Conservation (phyloP, 2,329 filamentous ascomycete genomes). For the Fusarium palustre region DNA sequence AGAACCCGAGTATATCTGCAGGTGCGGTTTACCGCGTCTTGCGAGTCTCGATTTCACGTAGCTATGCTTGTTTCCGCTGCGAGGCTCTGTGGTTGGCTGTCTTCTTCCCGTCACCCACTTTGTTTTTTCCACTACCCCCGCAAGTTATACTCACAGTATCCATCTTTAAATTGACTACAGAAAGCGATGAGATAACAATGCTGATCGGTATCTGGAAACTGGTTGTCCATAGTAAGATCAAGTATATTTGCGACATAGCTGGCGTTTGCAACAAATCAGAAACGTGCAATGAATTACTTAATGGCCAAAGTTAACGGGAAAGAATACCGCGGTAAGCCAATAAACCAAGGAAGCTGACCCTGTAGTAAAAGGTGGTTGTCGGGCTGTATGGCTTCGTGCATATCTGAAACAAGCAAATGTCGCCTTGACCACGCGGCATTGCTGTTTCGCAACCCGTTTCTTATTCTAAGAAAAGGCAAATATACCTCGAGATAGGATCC, state of each 20-base stretch:
- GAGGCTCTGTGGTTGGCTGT: background rate
- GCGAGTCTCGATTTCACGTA: background rate
- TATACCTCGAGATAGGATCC: background rate
- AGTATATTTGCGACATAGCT: too few relatives aligned
- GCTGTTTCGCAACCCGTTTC: too few relatives aligned
- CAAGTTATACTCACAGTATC: background rate
- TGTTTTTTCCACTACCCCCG: background rate
- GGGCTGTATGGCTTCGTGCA: background rate
- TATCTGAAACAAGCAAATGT: background rate
- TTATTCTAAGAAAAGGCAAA: background rate
- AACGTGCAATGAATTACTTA: too few relatives aligned
- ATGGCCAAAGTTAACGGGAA: too few relatives aligned
- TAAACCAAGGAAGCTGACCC: rapidly evolving
- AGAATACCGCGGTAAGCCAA: too few relatives aligned
- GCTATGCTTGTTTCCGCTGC: background rate
- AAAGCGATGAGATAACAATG: too few relatives aligned
- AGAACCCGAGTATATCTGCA: too few relatives aligned
- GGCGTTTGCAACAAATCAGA: too few relatives aligned
- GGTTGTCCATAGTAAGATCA: too few relatives aligned
- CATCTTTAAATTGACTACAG: too few relatives aligned
- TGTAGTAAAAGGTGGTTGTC: background rate
- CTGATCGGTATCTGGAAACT: too few relatives aligned
- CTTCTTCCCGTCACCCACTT: background rate
- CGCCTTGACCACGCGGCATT: too few relatives aligned
- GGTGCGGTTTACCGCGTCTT: background rate